These are phyloP conservation scores for Zygosaccharomyces rouxii DNA, from an alignment of 805 yeast species.

Conservation along the genomic window DNA sequence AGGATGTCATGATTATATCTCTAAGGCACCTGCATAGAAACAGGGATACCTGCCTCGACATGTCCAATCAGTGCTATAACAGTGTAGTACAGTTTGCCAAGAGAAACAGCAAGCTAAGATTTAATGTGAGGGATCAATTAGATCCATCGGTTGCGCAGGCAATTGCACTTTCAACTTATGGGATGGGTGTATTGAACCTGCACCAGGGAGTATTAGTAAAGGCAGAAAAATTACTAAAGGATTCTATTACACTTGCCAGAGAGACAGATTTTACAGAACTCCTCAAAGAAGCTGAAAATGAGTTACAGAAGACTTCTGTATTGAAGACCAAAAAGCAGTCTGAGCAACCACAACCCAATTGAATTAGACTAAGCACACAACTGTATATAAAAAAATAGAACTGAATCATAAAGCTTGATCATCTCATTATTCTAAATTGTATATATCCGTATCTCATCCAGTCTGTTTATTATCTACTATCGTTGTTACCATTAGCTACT, in stretches of 20 bases:
- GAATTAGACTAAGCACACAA: not conserved
- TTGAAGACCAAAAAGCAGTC: slow-evolving; percentile 14
- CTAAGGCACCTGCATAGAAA: slow-evolving; percentile 26
- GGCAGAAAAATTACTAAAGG: slow-evolving; percentile 60
- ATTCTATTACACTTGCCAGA: slow-evolving; percentile 65
- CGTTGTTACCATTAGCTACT: not conserved
- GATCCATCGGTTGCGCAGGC: slow-evolving; percentile 53
- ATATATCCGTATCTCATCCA: not conserved
- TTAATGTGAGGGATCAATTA: slow-evolving; percentile 35
- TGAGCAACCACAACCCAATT: not conserved
- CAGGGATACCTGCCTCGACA: slow-evolving; percentile 30
- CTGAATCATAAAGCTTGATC: not conserved
- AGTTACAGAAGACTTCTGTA: slow-evolving; percentile 45
- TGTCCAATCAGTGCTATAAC: slow-evolving; percentile 41
- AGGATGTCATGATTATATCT: slow-evolving; percentile 24
- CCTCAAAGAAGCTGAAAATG: slow-evolving; percentile 59
- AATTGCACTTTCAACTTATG: slow-evolving; percentile 76
- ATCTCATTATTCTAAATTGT: not conserved
- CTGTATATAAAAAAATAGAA: slow-evolving; percentile 1
- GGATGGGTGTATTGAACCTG: slow-evolving; percentile 74
- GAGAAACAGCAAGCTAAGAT: slow-evolving; percentile 31
- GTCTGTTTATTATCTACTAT: not conserved
- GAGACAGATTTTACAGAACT: slow-evolving; percentile 62
- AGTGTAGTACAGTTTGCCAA: slow-evolving; percentile 42
- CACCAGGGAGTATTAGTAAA: slow-evolving; percentile 51